A percentile compares a stretch with the other conserved stretches of the same genome.
Conservation (phyloP, 441 rosid species). For the Erodium trifolium region DNA sequence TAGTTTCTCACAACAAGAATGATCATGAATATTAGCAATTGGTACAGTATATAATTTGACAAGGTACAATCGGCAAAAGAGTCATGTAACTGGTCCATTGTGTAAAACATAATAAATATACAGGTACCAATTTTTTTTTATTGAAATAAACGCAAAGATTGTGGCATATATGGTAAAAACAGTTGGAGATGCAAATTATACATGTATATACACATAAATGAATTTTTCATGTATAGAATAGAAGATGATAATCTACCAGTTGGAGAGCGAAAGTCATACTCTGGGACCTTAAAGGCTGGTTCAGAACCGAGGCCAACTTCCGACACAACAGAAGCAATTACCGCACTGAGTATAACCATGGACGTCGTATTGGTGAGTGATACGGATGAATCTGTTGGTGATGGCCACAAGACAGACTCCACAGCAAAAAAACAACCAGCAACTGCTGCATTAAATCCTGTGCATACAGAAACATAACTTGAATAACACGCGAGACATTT, state of each 20-base stretch:
- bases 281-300: slow-evolving; percentile 87
- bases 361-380: slow-evolving; percentile 78
- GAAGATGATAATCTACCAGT: slow-evolving; percentile 42
- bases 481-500: background rate
- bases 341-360: slow-evolving; percentile 87
- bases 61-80: background rate
- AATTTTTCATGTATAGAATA: slow-evolving; percentile 2
- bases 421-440: slow-evolving; percentile 93
- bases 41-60: background rate
- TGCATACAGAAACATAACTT: slow-evolving; percentile 7
- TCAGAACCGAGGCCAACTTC: slow-evolving; percentile 86
- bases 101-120: background rate
- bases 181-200: background rate
- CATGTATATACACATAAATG: background rate
- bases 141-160: background rate
- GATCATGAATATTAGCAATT: background rate
- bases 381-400: slow-evolving; percentile 41
- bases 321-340: slow-evolving; percentile 75
- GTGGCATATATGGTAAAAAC: background rate
- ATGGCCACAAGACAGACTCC: slow-evolving; percentile 89
- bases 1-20: slow-evolving; percentile 5
- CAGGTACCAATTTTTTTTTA: background rate
- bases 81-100: background rate
- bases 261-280: slow-evolving; percentile 81
- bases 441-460: slow-evolving; percentile 96